Evolutionary conservation across 306 rosid species (phyloP), one percentile per base, ranked within the genome.

Genomic region (Chamaecrista fasciculata): DNA sequence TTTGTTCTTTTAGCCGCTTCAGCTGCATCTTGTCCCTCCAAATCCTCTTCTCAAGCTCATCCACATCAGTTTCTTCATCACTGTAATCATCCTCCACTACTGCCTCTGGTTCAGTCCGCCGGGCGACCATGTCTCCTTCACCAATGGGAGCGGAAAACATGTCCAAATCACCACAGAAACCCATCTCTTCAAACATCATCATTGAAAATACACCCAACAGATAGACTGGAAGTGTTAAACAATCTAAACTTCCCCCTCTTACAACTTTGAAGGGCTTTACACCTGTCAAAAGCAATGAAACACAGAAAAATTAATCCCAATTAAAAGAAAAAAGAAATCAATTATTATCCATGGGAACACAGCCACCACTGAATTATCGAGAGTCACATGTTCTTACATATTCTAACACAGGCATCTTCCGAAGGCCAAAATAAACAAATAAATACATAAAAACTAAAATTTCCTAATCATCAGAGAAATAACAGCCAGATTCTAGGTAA

Each of bases 21-120:
- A 78, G 80, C 6, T 71, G 94, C 85, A 90, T 83, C 47, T 79
- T 81, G 46, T 90, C 76, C 72, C 76, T 85, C 96, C 96, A 90
- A 76, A 90, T 74, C 84, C 96, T 90, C 84, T 64, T 78, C 83
- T 87, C 96, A 6, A 90, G 94, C 79, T 90, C 91, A 19, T 85
- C 86, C 11, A 66, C 85, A 28, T 82, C 96, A 10, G 78, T 69
- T 37, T 90, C 96, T 15, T 87, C 94, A n/a, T 87, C 91, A 21
- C 83, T 85, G 23, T 60, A 85, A 71, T 87, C 91, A 69, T 89
- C 91, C 19, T 85, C 96, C 7, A 66, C 82, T 0, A 67, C 71
- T 19, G 49, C 89, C 73, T 87, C 96, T 4, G 83, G 82, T 29
- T 85, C 87, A 26, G 73, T 26, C 69, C 70, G 85, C 48, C 74